Evolutionary conservation across 1,284 basidiomycete species (phyloP).

Genomic region (Earliella scabrosa): DNA sequence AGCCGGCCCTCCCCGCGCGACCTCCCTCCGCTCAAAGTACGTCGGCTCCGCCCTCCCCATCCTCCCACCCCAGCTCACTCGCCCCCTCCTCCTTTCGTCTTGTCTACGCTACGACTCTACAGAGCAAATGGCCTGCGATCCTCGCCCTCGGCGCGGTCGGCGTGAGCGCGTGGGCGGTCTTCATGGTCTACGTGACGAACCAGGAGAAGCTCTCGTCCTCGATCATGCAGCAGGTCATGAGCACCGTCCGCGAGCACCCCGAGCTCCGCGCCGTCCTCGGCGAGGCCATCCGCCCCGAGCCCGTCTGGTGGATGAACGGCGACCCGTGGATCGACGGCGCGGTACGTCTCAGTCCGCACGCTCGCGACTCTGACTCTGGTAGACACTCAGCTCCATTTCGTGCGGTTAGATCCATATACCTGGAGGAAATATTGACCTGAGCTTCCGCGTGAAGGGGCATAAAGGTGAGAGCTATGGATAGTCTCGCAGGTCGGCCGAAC

Average conservation of each 20-base stretch:
- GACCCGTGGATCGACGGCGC: conserved; percentile 73
- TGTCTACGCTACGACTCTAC: not conserved
- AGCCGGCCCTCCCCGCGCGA: conserved; percentile 41
- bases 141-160: conserved; percentile 56
- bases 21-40: conserved; percentile 48
- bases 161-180: conserved; percentile 65
- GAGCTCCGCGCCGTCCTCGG: conserved; percentile 60
- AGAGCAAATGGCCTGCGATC: conserved; percentile 66
- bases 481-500: not conserved
- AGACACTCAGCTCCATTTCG: not conserved
- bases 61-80: not conserved
- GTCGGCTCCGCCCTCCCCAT: conserved; percentile 2
- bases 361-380: not conserved
- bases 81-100: not conserved
- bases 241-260: conserved; percentile 55
- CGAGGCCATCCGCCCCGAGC: conserved; percentile 70
- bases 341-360: conserved; percentile 44
- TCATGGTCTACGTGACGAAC: conserved; percentile 72
- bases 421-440: conserved; percentile 77
- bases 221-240: conserved; percentile 67
- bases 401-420: conserved; percentile 68
- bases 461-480: conserved; percentile 47
- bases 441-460: conserved; percentile 74
- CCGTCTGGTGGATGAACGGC: conserved; percentile 79
- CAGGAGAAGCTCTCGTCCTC: conserved; percentile 80